Percentiles rank a stretch among this genome's conserved stretches.
Conservation (phyloP, 306 rosid species). For the Lathyrus tuberosus region DNA sequence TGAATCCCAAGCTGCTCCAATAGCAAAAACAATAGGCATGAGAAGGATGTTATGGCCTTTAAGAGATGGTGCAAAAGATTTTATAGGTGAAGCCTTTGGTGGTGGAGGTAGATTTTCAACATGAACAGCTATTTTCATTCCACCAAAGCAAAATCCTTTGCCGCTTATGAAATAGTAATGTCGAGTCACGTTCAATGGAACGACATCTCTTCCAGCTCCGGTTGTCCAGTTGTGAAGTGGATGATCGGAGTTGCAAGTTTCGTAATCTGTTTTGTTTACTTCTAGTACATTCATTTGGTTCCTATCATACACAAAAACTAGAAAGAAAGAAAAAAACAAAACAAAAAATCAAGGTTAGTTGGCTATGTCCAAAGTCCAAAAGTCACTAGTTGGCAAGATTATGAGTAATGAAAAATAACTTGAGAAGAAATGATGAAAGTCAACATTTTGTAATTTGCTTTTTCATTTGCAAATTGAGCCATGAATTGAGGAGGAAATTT, state of each 20-base stretch:
- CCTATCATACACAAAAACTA: slow-evolving; percentile 93
- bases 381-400: neutral
- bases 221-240: slow-evolving; percentile 78
- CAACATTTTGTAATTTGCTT: neutral
- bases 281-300: slow-evolving; percentile 80
- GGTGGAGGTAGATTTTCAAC: slow-evolving; percentile 83
- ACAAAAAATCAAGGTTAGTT: slow-evolving; percentile 12
- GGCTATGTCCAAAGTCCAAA: neutral
- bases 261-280: slow-evolving; percentile 89
- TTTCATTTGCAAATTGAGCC: slow-evolving; percentile 14
- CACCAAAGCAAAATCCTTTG: slow-evolving; percentile 85
- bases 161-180: slow-evolving; percentile 78
- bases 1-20: slow-evolving; percentile 67
- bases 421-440: neutral
- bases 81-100: slow-evolving; percentile 51
- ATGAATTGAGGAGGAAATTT: slow-evolving; percentile 1
- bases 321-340: neutral
- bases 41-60: slow-evolving; percentile 43
- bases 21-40: slow-evolving; percentile 59
- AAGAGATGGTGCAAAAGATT: slow-evolving; percentile 39
- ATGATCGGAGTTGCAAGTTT: slow-evolving; percentile 67
- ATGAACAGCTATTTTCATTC: slow-evolving; percentile 75
- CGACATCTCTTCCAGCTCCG: slow-evolving; percentile 96
- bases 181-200: slow-evolving; percentile 77
- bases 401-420: neutral